Evolutionary conservation across 2,329 filamentous ascomycete species (phyloP).

Genomic region (Plenodomus tracheiphilus): DNA sequence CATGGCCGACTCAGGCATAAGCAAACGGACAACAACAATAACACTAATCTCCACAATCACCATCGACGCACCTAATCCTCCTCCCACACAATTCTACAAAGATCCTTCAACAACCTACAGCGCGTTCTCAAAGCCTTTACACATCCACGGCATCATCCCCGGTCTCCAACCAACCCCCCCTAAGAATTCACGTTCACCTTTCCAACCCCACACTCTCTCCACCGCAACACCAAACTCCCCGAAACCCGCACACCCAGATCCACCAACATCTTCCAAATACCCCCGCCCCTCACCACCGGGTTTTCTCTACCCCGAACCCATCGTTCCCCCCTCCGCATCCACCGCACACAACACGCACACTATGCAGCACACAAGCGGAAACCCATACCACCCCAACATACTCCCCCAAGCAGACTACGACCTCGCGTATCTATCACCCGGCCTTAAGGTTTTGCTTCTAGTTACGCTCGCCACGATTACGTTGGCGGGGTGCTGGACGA

Average conservation of each 20-base stretch:
- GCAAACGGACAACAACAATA: background rate
- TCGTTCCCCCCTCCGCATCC: constrained; percentile 6
- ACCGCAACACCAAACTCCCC: background rate
- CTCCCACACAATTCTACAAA: background rate
- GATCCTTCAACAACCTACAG: background rate
- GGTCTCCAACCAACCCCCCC: background rate
- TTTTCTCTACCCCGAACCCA: constrained; percentile 10
- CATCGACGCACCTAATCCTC: background rate
- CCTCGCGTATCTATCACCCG: constrained; percentile 8
- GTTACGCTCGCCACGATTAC: constrained; percentile 3
- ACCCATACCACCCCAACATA: background rate
- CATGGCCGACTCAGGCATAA: background rate
- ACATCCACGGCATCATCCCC: background rate
- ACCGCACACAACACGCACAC: background rate
- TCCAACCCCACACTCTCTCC: background rate
- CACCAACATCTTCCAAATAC: constrained; percentile 1
- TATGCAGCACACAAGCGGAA: background rate
- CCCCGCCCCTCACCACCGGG: constrained; percentile 8
- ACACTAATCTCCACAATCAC: background rate
- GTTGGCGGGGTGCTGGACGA: constrained; percentile 8
- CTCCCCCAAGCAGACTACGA: constrained; percentile 3
- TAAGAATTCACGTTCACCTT: background rate
- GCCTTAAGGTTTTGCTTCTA: constrained; percentile 3
- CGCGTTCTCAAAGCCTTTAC: background rate
- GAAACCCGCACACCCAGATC: background rate